Percentiles rank a stretch among this genome's conserved stretches.
Evolutionary conservation across 768 basidiomycete species (phyloP).

Genomic region (Kwoniella europaea): DNA sequence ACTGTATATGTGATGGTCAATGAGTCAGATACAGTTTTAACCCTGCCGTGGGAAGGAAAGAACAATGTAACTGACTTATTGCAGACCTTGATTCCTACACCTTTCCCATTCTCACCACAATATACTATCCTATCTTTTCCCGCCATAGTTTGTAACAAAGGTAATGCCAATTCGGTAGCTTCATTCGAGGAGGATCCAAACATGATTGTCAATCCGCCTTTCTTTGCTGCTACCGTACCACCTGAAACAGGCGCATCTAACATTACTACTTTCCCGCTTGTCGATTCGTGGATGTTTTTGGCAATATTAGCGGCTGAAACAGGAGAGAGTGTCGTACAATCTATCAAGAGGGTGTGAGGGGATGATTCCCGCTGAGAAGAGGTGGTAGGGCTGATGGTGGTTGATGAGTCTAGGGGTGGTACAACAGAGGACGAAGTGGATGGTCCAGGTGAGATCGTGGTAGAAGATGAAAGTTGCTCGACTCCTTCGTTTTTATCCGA

Average conservation of each 20-base stretch:
- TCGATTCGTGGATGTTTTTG: conserved; percentile 59
- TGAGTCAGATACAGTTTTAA: not conserved
- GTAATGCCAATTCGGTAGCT: conserved; percentile 39
- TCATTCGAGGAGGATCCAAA: conserved; percentile 70
- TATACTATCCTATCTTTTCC: conserved; percentile 41
- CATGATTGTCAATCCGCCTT: conserved; percentile 86
- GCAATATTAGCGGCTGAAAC: conserved; percentile 73
- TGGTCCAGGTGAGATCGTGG: conserved; percentile 15
- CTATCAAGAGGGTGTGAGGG: conserved; percentile 71
- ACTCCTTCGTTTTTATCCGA: not conserved
- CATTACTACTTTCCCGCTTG: conserved; percentile 69
- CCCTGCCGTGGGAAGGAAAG: not conserved
- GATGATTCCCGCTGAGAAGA: conserved; percentile 1
- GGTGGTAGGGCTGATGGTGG: conserved; percentile 11
- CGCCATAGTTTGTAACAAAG: conserved; percentile 44
- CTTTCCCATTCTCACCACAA: conserved; percentile 48
- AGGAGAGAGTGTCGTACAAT: conserved; percentile 90
- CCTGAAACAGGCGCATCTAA: conserved; percentile 95
- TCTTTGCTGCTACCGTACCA: conserved; percentile 84
- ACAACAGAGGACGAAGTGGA: not conserved
- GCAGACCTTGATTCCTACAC: conserved; percentile 52
- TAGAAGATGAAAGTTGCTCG: conserved; percentile 15
- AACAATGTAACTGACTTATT: conserved; percentile 16
- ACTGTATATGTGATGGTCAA: conserved; percentile 14
- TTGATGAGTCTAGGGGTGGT: conserved; percentile 17